Evolutionary conservation across 306 rosid species (phyloP).

Genomic region (Mucuna pruriens): DNA sequence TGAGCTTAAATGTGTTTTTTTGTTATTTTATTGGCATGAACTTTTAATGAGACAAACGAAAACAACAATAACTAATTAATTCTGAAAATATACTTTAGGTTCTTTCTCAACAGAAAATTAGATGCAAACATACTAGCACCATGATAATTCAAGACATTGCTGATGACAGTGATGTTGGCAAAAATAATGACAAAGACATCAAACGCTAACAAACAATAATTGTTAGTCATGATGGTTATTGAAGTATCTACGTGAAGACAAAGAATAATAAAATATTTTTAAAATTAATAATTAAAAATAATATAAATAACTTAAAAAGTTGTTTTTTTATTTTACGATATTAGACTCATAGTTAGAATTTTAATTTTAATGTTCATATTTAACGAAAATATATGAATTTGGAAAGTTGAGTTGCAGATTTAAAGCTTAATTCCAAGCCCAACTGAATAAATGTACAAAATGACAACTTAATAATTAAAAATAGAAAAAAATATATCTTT

Average conservation of each 20-base stretch:
- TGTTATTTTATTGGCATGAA: too few relatives aligned
- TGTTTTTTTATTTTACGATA: background rate
- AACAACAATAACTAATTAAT: background rate
- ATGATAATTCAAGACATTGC: background rate
- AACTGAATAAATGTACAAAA: too few relatives aligned
- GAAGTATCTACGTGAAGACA: background rate
- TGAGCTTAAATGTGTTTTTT: too few relatives aligned
- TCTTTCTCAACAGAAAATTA: background rate
- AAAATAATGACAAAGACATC: background rate
- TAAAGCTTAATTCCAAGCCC: too few relatives aligned
- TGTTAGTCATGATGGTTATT: background rate
- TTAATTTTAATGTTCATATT: background rate
- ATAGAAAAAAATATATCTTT: too few relatives aligned
- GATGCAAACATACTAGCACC: background rate
- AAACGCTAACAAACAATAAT: background rate
- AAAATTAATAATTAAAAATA: background rate
- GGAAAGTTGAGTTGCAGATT: background rate
- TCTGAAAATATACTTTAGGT: background rate
- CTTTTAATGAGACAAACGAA: too few relatives aligned
- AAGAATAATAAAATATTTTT: background rate
- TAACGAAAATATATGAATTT: background rate
- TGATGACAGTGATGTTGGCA: background rate
- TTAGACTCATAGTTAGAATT: background rate
- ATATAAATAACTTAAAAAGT: background rate
- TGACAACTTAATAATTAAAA: too few relatives aligned